Conservation (phyloP, 768 basidiomycete species). For the Rhizopogon salebrosus region DNA sequence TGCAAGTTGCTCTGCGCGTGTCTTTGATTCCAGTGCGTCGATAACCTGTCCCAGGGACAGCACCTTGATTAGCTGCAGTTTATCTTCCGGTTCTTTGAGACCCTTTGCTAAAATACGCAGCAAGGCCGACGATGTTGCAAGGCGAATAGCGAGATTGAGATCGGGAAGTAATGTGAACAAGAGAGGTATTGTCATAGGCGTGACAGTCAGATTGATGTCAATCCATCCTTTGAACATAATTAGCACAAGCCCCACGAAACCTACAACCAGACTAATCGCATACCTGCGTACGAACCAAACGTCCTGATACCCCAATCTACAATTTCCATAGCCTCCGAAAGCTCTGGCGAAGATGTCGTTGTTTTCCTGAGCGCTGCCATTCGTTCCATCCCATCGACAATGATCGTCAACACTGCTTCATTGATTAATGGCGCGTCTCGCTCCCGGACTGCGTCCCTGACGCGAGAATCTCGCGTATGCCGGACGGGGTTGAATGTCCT, state of each 20-base stretch:
- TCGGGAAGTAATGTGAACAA: conserved; percentile 82
- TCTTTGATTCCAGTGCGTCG: conserved; percentile 73
- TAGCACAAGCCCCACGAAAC: neutral
- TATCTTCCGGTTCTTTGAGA: conserved; percentile 85
- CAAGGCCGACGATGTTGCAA: conserved; percentile 78
- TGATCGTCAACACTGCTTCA: conserved; percentile 78
- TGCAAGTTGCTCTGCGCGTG: conserved; percentile 58
- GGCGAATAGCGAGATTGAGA: conserved; percentile 68
- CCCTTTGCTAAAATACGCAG: conserved; percentile 88
- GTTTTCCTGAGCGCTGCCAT: conserved; percentile 50
- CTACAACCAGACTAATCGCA: conserved; percentile 32
- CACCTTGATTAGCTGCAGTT: conserved; percentile 85
- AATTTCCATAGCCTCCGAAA: conserved; percentile 64
- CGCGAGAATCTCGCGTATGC: conserved; percentile 74
- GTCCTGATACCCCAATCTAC: conserved; percentile 92
- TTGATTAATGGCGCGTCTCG: conserved; percentile 85
- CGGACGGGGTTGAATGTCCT: conserved; percentile 65
- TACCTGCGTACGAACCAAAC: conserved; percentile 91
- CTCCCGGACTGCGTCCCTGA: conserved; percentile 87
- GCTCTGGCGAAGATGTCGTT: conserved; percentile 41
- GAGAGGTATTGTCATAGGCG: conserved; percentile 79
- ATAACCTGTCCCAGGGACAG: conserved; percentile 82
- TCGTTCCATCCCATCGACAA: conserved; percentile 63
- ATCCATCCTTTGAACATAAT: conserved; percentile 75
- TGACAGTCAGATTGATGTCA: conserved; percentile 94